Evolutionary conservation across 495 filamentous ascomycete species (phyloP).

Genomic region (Bacidia rubella): DNA sequence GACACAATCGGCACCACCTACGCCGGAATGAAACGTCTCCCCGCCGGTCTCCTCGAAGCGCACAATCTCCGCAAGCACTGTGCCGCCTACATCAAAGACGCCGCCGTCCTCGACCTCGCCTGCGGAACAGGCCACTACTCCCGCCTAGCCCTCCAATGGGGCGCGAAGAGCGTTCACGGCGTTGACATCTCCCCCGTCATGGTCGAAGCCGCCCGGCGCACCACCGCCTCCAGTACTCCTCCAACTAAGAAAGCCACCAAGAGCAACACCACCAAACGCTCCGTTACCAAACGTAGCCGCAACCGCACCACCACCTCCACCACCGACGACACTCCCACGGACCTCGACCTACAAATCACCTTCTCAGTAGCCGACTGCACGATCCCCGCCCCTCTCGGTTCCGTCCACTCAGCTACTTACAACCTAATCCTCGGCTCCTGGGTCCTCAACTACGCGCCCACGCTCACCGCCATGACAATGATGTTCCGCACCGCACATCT

Average conservation of each 20-base stretch:
- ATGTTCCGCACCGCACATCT: not conserved
- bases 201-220: slow-evolving; percentile 14
- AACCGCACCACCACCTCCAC: too few relatives aligned
- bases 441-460: not conserved
- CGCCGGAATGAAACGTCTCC: slow-evolving; percentile 7
- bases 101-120: slow-evolving; percentile 17
- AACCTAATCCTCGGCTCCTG: not conserved
- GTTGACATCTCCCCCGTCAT: slow-evolving; percentile 21
- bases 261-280: too few relatives aligned
- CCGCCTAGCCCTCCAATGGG: slow-evolving; percentile 11
- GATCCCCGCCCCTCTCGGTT: not conserved
- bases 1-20: slow-evolving; percentile 13
- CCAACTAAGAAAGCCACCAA: too few relatives aligned
- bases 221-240: not conserved
- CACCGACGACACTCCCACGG: too few relatives aligned
- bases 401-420: not conserved
- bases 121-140: slow-evolving; percentile 19
- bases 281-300: too few relatives aligned
- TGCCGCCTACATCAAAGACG: slow-evolving; percentile 8
- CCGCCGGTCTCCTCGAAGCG: slow-evolving; percentile 11
- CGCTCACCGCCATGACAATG: not conserved
- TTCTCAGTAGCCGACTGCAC: not conserved
- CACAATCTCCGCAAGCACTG: not conserved
- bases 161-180: slow-evolving; percentile 19
- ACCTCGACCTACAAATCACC: not conserved